Conservation (phyloP, 768 basidiomycete species). For the Tylopilus plumbeoviolaceoides region DNA sequence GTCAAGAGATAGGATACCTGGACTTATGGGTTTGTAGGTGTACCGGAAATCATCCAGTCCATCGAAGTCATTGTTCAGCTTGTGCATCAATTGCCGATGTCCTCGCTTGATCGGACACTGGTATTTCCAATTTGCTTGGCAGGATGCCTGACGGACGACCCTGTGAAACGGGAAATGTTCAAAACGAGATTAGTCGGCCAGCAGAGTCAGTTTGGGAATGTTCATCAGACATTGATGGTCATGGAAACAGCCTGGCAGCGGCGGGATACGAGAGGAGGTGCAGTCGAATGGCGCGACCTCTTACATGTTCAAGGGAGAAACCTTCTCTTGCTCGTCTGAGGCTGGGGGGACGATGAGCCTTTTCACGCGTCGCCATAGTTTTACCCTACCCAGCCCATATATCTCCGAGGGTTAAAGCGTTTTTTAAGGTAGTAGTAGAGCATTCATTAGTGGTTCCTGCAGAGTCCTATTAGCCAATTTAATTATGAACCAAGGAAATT, state of each 20-base stretch:
- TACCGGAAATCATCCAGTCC: slow-evolving; percentile 62
- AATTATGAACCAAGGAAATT: slow-evolving; percentile 3
- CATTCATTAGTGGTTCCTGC: slow-evolving; percentile 13
- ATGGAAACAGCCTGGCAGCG: slow-evolving; percentile 72
- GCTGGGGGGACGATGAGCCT: slow-evolving; percentile 3
- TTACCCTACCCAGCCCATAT: slow-evolving; percentile 19
- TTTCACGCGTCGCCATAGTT: not conserved
- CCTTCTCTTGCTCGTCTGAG: slow-evolving; percentile 30
- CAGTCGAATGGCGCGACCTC: slow-evolving; percentile 60
- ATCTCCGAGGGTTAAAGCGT: slow-evolving; percentile 1
- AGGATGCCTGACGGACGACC: slow-evolving; percentile 70
- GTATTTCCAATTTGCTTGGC: slow-evolving; percentile 73
- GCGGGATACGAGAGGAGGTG: slow-evolving; percentile 49
- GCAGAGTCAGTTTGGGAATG: slow-evolving; percentile 57
- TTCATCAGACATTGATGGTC: slow-evolving; percentile 51
- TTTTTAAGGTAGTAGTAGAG: slow-evolving; percentile 17
- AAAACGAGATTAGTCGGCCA: slow-evolving; percentile 51
- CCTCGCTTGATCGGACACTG: slow-evolving; percentile 60
- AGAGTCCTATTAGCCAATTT: slow-evolving; percentile 10
- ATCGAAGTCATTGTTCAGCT: slow-evolving; percentile 52
- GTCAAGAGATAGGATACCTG: not conserved
- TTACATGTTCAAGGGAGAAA: slow-evolving; percentile 30
- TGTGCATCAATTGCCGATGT: slow-evolving; percentile 51
- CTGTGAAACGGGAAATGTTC: slow-evolving; percentile 51
- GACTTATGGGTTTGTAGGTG: slow-evolving; percentile 41